Evolutionary conservation across 441 rosid species (phyloP), one percentile per base, ranked within the genome.

Genomic region (Erysimum cheiri): DNA sequence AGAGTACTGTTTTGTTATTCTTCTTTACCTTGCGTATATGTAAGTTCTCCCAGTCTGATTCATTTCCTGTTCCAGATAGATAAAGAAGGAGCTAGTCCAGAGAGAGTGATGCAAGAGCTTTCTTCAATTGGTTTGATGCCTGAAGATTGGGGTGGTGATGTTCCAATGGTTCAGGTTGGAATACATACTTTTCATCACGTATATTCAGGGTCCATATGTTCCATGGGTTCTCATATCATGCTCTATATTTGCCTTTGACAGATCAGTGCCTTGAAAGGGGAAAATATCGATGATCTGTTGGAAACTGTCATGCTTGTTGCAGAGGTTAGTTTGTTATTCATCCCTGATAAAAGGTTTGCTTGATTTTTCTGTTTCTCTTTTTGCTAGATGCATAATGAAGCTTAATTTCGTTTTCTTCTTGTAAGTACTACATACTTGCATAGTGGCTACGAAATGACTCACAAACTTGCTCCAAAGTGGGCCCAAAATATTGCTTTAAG

Each of bases 271-370:
- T 86, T 95, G 69, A 95, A 88, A 81, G 98, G 99, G 80, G 85
- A 90, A 41, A 87, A 92, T 19, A 28, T 92, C 13, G 88, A 88
- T 80, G 96, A 90, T 72, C 82, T 95, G 72, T 80, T 95, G 85
- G 99, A 95, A 84, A 95, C 93, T 47, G 85, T 88, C 64, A 88
- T 95, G 94, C 99, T 95, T 62, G 99, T 95, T 74, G 97, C 99
- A 17, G 99, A 95, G 97, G 99, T 95, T 67, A 77, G 90, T 79
- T 46, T 60, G 65, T 26, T 64, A 49, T 53, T 74, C 12, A 19
- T 48, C 35, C 41, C 54, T 55, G 60, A 22, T 75, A 39, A 22
- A 48, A 59, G 5, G 39, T 4, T 52, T 60, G 40, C 63, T 67
- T 59, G 28, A 33, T 52, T 32, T 41, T 41, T 46, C 7, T n/a